Conservation (phyloP, 164 flowering plant genomes). For the Vitis vinifera region ASM3070453v1 NC_081806.1:20037001-20037500, state of each 20-base stretch:
- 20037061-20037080: conserved; percentile 91
- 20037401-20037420: conserved; percentile 20
- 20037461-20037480: not conserved
- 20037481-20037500: too few species aligned
- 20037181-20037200: conserved; percentile 70
- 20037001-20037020: conserved; percentile 50
- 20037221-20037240: conserved; percentile 65
- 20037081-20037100: conserved; percentile 88
- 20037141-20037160: conserved; percentile 73
- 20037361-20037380: conserved; percentile 33
- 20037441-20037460: conserved; percentile 14
- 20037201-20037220: conserved; percentile 56
- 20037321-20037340: conserved; percentile 74
- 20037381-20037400: conserved; percentile 26
- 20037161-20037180: conserved; percentile 82
- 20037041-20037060: conserved; percentile 97
- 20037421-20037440: conserved; percentile 16
- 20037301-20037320: conserved; percentile 54
- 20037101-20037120: conserved; percentile 96
- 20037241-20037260: conserved; percentile 71
- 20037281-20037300: conserved; percentile 59
- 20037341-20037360: conserved; percentile 4
- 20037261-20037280: conserved; percentile 77
- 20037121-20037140: conserved; percentile 94
- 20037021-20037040: conserved; percentile 88